Percentiles rank a stretch among this genome's conserved stretches.
phyloP scores from a whole-genome alignment of 768 basidiomycete genomes.

The Macrolepiota albuminosa region DNA sequence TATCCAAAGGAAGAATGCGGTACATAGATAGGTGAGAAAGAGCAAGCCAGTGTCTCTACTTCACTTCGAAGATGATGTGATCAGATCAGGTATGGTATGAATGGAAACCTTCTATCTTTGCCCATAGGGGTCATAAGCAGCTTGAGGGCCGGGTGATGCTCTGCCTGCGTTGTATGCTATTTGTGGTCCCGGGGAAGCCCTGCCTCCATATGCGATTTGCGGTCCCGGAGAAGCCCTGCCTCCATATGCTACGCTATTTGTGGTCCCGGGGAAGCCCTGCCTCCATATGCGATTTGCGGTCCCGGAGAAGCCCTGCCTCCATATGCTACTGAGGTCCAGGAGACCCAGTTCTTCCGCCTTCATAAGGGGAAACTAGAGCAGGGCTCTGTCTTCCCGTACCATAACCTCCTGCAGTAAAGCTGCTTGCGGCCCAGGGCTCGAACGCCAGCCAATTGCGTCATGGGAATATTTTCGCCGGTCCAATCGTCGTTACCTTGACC shows the following conservation, averaged over 20 bases:
- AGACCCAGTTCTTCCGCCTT: conserved; percentile 31
- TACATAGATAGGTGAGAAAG: conserved; percentile 8
- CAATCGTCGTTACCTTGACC: conserved; percentile 30
- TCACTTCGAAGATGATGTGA: not conserved
- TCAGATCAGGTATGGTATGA: conserved; percentile 9
- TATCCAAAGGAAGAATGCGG: conserved; percentile 6
- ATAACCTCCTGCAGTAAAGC: conserved; percentile 28
- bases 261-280: conserved; percentile 33
- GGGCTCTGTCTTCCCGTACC: conserved; percentile 32
- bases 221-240: conserved; percentile 37
- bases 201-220: conserved; percentile 37
- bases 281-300: conserved; percentile 41
- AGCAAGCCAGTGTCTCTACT: conserved; percentile 10
- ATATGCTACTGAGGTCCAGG: conserved; percentile 47
- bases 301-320: conserved; percentile 31
- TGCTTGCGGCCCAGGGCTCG: conserved; percentile 34
- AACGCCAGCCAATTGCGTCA: conserved; percentile 57
- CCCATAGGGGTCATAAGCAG: conserved; percentile 26
- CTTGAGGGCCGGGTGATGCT: conserved; percentile 43
- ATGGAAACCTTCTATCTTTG: conserved; percentile 9
- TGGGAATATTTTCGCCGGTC: conserved; percentile 62
- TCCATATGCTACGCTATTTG: conserved; percentile 36
- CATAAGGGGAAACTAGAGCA: conserved; percentile 22
- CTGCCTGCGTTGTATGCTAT: conserved; percentile 32
- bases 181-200: conserved; percentile 35